phyloP scores from a whole-genome alignment of 345 rosid species.

The Camelina sativa region DNA sequence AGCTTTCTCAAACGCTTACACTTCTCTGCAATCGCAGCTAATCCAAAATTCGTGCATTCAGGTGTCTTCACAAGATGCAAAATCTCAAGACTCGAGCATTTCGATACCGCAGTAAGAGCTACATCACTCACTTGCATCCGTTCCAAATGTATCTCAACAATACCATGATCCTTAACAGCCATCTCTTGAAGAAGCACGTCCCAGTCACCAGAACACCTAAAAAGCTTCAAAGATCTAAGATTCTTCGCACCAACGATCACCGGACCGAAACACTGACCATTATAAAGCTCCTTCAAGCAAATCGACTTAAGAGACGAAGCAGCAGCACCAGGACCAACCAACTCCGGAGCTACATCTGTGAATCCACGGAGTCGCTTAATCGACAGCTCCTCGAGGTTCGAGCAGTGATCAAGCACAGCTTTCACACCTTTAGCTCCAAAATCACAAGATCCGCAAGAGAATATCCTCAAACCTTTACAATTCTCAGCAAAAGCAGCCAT shows the following conservation, averaged over 20 bases:
- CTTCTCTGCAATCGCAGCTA: conserved; percentile 53
- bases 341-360: conserved; percentile 58
- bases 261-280: conserved; percentile 79
- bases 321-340: conserved; percentile 67
- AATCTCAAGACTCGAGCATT: conserved; percentile 64
- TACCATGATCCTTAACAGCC: conserved; percentile 49
- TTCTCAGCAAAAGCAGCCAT: conserved; percentile 69
- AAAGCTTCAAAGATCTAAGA: conserved; percentile 69
- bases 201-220: conserved; percentile 88
- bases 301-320: conserved; percentile 63
- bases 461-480: conserved; percentile 74
- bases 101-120: conserved; percentile 62
- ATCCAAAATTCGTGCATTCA: conserved; percentile 70
- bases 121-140: conserved; percentile 69
- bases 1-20: conserved; percentile 72
- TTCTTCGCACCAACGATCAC: conserved; percentile 63
- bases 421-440: conserved; percentile 89
- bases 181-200: conserved; percentile 60
- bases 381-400: conserved; percentile 70
- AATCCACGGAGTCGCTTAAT: conserved; percentile 83
- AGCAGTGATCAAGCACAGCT: conserved; percentile 77
- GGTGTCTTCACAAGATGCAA: conserved; percentile 79
- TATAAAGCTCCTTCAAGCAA: conserved; percentile 77
- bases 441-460: conserved; percentile 80
- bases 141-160: conserved; percentile 77